Base-by-base conservation (phyloP, 164 flowering plant genomes). In the Stephania japonica region DNA sequence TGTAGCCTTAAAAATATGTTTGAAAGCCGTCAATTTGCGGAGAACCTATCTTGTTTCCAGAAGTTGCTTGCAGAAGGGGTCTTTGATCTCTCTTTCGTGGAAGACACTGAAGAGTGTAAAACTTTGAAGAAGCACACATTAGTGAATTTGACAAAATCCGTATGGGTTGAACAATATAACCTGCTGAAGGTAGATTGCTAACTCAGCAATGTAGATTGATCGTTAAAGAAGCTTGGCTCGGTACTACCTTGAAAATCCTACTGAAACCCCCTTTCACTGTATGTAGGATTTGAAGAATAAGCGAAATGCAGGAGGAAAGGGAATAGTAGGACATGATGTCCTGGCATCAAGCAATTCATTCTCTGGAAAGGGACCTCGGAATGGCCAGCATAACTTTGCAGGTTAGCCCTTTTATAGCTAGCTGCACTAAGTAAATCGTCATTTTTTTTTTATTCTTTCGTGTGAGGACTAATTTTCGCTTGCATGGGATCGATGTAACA, bases 1-100 rank as follows among this genome's bases (percentile, higher is more conserved):
- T 84, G 83, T 86, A 92, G 97, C 85, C 88, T 94, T 73, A 82
- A 76, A 79, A 80, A 81, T 84, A 87, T 94, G 92, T 94, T 94
- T 70, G 87, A 80, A 56, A 86, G 94, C 83, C 75, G 78, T 72
- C 85, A 84, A 23, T 92, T 94, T 79, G 79, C 75, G 83, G 94
- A 92, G 80, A 82, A 85, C 75, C 47, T 91, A 49, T 82, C 83
- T 67, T 85, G 84, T 75, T 92, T 89, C 77, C 94, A 92, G 82
- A 80, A 85, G 65, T 82, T 95, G 72, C 91, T 91, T 70, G 83
- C 82, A 5, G 97, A 90, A 75, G 99, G 96, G 43, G 78, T 91
- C 69, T 87, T 90, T 76, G 92, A 89, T 80, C 70, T 65, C 71
- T 87, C 97, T 67, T 80, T 83, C 38, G 47, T 83, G 10, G 80